phyloP scores from a whole-genome alignment of 768 basidiomycete species.

The Auriculariales sp. region DNA sequence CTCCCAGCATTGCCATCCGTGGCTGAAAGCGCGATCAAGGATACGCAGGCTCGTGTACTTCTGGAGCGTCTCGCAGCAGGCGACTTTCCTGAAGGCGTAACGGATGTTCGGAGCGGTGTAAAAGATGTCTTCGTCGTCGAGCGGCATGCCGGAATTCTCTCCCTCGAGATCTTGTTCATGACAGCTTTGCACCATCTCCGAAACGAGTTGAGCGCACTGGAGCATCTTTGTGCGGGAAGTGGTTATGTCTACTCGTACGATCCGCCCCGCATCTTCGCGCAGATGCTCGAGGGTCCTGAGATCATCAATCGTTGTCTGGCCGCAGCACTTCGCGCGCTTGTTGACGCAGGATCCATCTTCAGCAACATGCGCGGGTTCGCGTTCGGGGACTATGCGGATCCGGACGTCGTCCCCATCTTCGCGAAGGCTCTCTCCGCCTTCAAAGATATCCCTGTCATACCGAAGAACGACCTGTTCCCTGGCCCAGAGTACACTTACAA shows the following conservation, averaged over 20 bases:
- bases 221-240: background rate
- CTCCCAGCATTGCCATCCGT: background rate
- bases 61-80: background rate
- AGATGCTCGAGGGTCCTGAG: background rate
- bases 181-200: conserved; percentile 3
- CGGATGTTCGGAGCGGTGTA: no score
- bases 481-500: background rate
- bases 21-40: background rate
- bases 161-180: conserved; percentile 7
- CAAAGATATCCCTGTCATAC: background rate
- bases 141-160: background rate
- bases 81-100: background rate
- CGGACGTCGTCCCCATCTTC: background rate
- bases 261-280: conserved; percentile 11
- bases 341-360: no score
- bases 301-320: conserved; percentile 6
- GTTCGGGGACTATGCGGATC: conserved; percentile 7
- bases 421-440: background rate
- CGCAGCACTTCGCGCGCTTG: background rate
- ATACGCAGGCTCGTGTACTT: background rate
- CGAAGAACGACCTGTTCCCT: background rate
- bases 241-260: conserved; percentile 11
- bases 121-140: background rate
- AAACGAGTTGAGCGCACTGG: conserved; percentile 9
- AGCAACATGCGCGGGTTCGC: conserved; percentile 10